Conservation (phyloP, 2,329 filamentous ascomycete genomes). For the Akanthomyces uredinophilus region DNA sequence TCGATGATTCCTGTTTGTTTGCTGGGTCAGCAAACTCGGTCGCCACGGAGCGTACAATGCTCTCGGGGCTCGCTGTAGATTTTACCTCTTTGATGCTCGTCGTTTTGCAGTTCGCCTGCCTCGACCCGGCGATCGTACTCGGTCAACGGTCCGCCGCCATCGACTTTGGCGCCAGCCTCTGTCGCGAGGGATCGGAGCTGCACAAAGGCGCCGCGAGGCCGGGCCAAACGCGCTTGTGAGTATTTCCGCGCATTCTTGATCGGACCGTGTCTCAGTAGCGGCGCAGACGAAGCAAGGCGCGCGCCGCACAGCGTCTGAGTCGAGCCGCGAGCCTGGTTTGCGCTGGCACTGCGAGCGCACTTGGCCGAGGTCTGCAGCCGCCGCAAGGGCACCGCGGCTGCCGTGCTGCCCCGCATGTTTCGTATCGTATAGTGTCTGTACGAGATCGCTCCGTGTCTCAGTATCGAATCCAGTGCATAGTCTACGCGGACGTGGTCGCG, state of each 20-base stretch:
- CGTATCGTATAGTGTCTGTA: background rate
- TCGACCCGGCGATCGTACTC: conserved; percentile 85
- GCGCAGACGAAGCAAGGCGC: background rate
- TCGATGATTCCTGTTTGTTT: conserved; percentile 68
- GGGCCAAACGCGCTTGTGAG: background rate
- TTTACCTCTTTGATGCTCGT: conserved; percentile 83
- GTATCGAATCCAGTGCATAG: background rate
- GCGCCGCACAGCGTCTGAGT: background rate
- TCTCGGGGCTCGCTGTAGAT: background rate
- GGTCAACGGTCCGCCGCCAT: conserved; percentile 64
- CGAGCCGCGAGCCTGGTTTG: background rate
- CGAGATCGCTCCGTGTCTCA: background rate
- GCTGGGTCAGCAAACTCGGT: background rate
- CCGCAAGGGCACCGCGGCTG: conserved; percentile 15
- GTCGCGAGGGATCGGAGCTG: conserved; percentile 26
- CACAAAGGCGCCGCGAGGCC: conserved; percentile 15
- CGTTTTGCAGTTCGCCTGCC: conserved; percentile 69
- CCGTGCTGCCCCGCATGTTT: conserved; percentile 19
- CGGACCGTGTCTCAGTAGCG: conserved; percentile 11
- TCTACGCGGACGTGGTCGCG: background rate
- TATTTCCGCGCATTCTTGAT: conserved; percentile 4
- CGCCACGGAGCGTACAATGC: background rate
- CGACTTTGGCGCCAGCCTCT: conserved; percentile 20
- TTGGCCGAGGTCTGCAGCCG: conserved; percentile 17
- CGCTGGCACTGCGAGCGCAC: conserved; percentile 1